phyloP scores from a whole-genome alignment of 495 filamentous ascomycete species.

The Sphaerosporella brunnea region DNA sequence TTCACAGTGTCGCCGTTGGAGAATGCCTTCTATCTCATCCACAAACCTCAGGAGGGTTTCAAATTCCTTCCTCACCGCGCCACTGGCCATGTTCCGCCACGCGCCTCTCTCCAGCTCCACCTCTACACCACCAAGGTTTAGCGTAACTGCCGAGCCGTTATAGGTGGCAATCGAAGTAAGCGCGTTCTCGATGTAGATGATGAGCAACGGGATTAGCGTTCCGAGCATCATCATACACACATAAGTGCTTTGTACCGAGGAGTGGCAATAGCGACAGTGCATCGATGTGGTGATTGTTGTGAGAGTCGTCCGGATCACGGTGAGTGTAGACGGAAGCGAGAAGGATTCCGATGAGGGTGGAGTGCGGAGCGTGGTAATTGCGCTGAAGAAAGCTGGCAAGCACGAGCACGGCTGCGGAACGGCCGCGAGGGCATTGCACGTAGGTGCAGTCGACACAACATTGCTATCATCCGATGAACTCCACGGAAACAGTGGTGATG shows the following conservation, averaged over 20 bases:
- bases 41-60: conserved; percentile 2
- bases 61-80: conserved; percentile 6
- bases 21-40: conserved; percentile 2
- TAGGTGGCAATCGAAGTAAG: conserved; percentile 1
- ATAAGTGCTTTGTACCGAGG: conserved; percentile 4
- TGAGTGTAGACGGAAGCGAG: conserved; percentile 4
- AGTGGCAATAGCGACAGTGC: conserved; percentile 6
- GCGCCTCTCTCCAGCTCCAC: background rate
- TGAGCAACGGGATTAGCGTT: conserved; percentile 3
- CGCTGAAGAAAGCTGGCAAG: conserved; percentile 1
- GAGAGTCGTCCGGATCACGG: background rate
- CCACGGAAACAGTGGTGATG: background rate
- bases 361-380: conserved; percentile 5
- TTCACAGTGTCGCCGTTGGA: background rate
- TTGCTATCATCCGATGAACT: background rate
- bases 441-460: background rate
- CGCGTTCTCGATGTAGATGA: conserved; percentile 7
- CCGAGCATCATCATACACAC: conserved; percentile 9
- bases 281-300: background rate
- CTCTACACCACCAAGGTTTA: conserved; percentile 1
- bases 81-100: conserved; percentile 2
- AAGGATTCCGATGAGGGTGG: background rate
- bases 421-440: background rate
- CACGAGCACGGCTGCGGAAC: conserved; percentile 3
- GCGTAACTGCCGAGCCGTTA: background rate